These are phyloP conservation scores for Neonectria coccinea DNA, from an alignment of 2,329 filamentous ascomycete species.

Conservation along the genomic window DNA sequence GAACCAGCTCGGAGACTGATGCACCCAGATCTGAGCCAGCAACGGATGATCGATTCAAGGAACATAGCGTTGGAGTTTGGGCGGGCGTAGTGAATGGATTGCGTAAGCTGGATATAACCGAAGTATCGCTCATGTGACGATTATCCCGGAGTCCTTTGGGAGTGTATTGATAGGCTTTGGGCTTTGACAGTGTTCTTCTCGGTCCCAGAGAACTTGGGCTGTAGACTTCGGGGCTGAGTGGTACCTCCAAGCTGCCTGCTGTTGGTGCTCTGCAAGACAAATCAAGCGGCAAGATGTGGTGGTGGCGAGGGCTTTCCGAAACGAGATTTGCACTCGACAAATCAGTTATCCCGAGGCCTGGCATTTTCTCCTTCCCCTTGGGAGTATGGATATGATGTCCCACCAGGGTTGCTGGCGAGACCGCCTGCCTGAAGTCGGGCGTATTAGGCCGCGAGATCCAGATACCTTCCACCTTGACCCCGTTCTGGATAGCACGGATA, in stretches of 20 bases:
- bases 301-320: background rate
- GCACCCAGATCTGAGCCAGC: slow-evolving; percentile 8
- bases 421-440: slow-evolving; percentile 45
- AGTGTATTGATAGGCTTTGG: background rate
- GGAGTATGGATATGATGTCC: slow-evolving; percentile 26
- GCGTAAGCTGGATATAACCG: slow-evolving; percentile 17
- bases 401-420: slow-evolving; percentile 43
- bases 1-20: slow-evolving; percentile 7
- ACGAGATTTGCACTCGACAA: slow-evolving; percentile 9
- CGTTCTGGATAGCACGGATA: slow-evolving; percentile 84
- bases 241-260: slow-evolving; percentile 11
- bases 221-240: background rate
- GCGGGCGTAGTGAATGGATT: slow-evolving; percentile 30
- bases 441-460: slow-evolving; percentile 72
- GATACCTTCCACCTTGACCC: slow-evolving; percentile 86
- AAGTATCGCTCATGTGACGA: slow-evolving; percentile 12
- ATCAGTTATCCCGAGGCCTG: slow-evolving; percentile 21
- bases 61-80: slow-evolving; percentile 18
- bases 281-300: background rate
- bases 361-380: slow-evolving; percentile 40
- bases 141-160: slow-evolving; percentile 4
- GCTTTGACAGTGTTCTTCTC: background rate
- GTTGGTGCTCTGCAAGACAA: slow-evolving; percentile 24
- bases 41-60: slow-evolving; percentile 17
- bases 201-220: background rate